Conservation (phyloP, 495 filamentous ascomycete species). For the Penicillium lividum region DNA sequence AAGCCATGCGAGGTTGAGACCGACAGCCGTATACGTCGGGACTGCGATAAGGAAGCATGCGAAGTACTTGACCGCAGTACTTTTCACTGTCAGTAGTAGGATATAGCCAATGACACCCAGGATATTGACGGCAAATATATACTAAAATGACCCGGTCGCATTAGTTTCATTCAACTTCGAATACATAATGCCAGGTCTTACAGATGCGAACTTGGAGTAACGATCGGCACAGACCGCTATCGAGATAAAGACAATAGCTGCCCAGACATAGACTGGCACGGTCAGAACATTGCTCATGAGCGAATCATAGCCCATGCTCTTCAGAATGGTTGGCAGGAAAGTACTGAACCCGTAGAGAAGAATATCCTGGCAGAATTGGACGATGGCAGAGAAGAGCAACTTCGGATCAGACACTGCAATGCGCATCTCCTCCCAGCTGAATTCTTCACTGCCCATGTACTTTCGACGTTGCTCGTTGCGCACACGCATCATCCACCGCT, state of each 20-base stretch:
- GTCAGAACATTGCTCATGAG: constrained; percentile 50
- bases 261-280: constrained; percentile 46
- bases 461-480: constrained; percentile 41
- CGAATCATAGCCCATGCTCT: constrained; percentile 51
- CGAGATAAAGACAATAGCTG: constrained; percentile 44
- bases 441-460: constrained; percentile 51
- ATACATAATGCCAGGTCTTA: constrained; percentile 12
- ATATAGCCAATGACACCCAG: constrained; percentile 55
- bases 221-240: constrained; percentile 44
- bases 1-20: constrained; percentile 57
- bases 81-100: constrained; percentile 43
- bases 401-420: constrained; percentile 44
- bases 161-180: not conserved
- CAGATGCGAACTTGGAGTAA: constrained; percentile 38
- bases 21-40: constrained; percentile 50
- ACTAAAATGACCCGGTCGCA: constrained; percentile 18
- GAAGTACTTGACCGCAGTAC: constrained; percentile 52
- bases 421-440: constrained; percentile 53
- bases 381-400: constrained; percentile 42
- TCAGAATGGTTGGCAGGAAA: constrained; percentile 59
- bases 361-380: constrained; percentile 57
- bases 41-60: constrained; percentile 56
- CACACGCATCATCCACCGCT: constrained; percentile 53
- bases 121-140: constrained; percentile 44
- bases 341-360: constrained; percentile 61